Percentiles rank a stretch among this genome's conserved stretches.
phyloP scores from a whole-genome alignment of 2,329 filamentous ascomycete species.

The Xylaria sp. region DNA sequence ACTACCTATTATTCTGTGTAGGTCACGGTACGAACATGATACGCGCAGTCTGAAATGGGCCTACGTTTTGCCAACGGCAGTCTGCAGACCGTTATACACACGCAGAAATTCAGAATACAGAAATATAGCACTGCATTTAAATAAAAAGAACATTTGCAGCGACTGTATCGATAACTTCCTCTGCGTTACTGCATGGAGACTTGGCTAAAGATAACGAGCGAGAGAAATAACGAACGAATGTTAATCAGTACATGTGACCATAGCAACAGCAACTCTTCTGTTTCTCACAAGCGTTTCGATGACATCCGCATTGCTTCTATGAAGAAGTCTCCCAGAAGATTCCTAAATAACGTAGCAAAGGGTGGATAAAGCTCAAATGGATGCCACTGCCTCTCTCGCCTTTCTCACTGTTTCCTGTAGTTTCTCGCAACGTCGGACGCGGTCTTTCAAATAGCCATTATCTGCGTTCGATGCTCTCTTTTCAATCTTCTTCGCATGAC shows the following conservation, averaged over 20 bases:
- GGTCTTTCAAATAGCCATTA: neutral
- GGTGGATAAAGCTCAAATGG: neutral
- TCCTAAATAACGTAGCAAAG: neutral
- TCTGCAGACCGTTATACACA: too few species aligned
- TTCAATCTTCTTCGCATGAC: neutral
- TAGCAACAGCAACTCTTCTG: neutral
- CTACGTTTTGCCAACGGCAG: too few species aligned
- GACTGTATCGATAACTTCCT: neutral
- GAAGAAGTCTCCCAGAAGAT: too few species aligned
- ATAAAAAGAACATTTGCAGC: neutral
- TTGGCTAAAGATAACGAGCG: neutral
- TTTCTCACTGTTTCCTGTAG: constrained; percentile 5
- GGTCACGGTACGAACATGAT: too few species aligned
- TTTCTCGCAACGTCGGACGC: neutral
- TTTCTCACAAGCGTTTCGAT: too few species aligned
- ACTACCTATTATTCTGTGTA: too few species aligned
- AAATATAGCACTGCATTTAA: neutral
- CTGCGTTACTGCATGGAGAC: neutral
- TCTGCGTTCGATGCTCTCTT: neutral
- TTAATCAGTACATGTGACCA: neutral
- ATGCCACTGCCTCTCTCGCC: constrained; percentile 1
- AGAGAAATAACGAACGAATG: neutral
- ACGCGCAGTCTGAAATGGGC: too few species aligned
- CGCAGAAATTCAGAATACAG: too few species aligned
- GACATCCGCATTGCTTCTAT: too few species aligned